These are phyloP conservation scores for Wallemia ichthyophaga DNA, from an alignment of 1,284 basidiomycete species.

Conservation along the genomic window DNA sequence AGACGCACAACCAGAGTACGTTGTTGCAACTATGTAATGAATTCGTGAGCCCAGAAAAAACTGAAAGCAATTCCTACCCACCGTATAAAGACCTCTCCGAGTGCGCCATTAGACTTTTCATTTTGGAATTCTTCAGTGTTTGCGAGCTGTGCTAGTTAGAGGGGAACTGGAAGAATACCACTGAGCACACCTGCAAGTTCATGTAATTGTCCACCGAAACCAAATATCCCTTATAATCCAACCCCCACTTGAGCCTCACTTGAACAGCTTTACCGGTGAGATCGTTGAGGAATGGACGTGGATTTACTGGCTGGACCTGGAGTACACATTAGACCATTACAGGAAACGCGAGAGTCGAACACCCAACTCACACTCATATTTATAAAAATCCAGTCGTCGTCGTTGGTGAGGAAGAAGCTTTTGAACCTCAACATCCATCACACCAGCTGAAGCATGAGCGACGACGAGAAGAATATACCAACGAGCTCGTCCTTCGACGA, in stretches of 20 bases:
- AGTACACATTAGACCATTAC: too few relatives aligned
- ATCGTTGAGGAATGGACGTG: slow-evolving; percentile 94
- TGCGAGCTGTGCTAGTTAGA: slow-evolving; percentile 31
- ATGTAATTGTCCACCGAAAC: slow-evolving; percentile 97
- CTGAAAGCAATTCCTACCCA: slow-evolving; percentile 21
- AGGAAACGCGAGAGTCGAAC: too few relatives aligned
- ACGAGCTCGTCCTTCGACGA: slow-evolving; percentile 37
- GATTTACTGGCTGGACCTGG: slow-evolving; percentile 76
- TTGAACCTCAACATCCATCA: background rate
- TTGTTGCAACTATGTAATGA: background rate
- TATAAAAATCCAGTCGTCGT: slow-evolving; percentile 1
- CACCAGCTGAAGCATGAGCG: slow-evolving; percentile 40
- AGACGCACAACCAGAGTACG: background rate
- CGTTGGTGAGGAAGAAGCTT: background rate
- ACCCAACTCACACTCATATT: slow-evolving; percentile 3
- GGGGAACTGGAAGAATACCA: background rate
- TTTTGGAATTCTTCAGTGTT: slow-evolving; percentile 97
- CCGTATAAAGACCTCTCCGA: slow-evolving; percentile 97
- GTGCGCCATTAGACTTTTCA: slow-evolving; percentile 72
- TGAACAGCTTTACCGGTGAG: slow-evolving; percentile 89
- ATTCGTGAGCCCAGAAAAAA: background rate
- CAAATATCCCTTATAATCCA: slow-evolving; percentile 96
- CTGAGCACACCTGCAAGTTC: slow-evolving; percentile 63
- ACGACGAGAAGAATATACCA: slow-evolving; percentile 40
- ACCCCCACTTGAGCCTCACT: slow-evolving; percentile 91